Evolutionary conservation across 2,329 filamentous ascomycete species (phyloP).

Genomic region (Sphaerostilbella broomeana): DNA sequence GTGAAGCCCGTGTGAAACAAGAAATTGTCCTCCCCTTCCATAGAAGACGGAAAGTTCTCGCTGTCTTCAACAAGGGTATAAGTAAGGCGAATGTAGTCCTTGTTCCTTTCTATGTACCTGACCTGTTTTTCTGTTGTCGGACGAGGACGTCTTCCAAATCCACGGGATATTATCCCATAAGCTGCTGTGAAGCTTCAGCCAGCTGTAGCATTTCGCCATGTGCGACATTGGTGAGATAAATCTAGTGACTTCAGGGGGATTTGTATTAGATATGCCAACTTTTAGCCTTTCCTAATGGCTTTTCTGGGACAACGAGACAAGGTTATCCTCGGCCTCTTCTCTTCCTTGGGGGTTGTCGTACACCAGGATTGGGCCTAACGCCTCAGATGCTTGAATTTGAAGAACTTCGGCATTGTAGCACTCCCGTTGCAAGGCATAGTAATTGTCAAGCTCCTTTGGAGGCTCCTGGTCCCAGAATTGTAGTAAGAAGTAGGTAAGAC

Average conservation of each 20-base stretch:
- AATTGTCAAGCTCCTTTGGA: background rate
- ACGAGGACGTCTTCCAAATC: background rate
- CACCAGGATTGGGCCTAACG: constrained; percentile 2
- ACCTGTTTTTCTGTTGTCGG: background rate
- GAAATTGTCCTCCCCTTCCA: constrained; percentile 6
- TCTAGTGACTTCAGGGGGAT: background rate
- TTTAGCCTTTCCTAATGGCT: background rate
- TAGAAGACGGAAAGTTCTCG: background rate
- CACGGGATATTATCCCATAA: background rate
- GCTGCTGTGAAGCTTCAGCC: constrained; percentile 6
- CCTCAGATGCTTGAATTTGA: constrained; percentile 8
- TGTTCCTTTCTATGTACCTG: background rate
- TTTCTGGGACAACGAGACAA: background rate
- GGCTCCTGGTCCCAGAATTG: constrained; percentile 10
- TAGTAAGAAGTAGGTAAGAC: background rate
- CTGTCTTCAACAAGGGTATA: constrained; percentile 9
- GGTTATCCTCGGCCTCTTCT: background rate
- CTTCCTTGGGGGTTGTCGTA: background rate
- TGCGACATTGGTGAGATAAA: constrained; percentile 1
- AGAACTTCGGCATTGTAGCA: constrained; percentile 11
- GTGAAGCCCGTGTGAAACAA: constrained; percentile 9
- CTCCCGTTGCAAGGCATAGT: constrained; percentile 12
- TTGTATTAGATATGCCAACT: no score
- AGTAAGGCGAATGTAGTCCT: constrained; percentile 2
- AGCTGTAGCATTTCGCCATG: constrained; percentile 9